A percentile compares a stretch with the other conserved stretches of the same genome.
Conservation (phyloP, 768 basidiomycete genomes). For the Mycena maculata region DNA sequence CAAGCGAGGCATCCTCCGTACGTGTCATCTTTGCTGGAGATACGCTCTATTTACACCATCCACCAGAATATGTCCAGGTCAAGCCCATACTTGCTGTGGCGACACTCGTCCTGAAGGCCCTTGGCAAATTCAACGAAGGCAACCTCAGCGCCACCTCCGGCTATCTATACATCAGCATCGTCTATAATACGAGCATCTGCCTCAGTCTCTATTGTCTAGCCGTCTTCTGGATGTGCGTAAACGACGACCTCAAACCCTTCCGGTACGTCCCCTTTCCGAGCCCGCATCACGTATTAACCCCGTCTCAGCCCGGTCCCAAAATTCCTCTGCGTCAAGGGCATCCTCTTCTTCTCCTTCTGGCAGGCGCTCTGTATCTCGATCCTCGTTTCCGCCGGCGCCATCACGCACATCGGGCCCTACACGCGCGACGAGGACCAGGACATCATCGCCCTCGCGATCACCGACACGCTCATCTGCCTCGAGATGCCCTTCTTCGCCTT, state of each 20-base stretch:
- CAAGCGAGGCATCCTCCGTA: conserved; percentile 95
- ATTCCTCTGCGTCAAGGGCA: conserved; percentile 98
- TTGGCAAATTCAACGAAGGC: conserved; percentile 91
- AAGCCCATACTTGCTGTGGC: conserved; percentile 90
- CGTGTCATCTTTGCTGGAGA: conserved; percentile 27
- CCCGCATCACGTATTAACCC: neutral
- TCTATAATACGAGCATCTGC: conserved; percentile 88
- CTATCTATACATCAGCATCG: conserved; percentile 89
- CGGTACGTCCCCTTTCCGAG: conserved; percentile 58
- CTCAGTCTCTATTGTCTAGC: conserved; percentile 90
- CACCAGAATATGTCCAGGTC: conserved; percentile 93
- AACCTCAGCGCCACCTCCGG: conserved; percentile 86
- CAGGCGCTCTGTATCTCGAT: conserved; percentile 89
- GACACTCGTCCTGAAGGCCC: conserved; percentile 87
- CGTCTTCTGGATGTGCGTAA: conserved; percentile 96
- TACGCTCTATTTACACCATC: neutral
- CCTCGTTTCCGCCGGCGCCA: conserved; percentile 84
- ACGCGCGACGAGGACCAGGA: conserved; percentile 77
- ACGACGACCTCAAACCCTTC: conserved; percentile 90
- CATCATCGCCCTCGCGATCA: conserved; percentile 84
- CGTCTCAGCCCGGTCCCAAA: conserved; percentile 86
- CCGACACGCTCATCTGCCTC: conserved; percentile 91
- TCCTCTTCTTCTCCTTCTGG: conserved; percentile 99
- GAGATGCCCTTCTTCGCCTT: conserved; percentile 99
- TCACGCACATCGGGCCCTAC: conserved; percentile 87